Evolutionary conservation across 2,329 filamentous ascomycete genomes (phyloP).

Genomic region (Raffaelea albimanens): DNA sequence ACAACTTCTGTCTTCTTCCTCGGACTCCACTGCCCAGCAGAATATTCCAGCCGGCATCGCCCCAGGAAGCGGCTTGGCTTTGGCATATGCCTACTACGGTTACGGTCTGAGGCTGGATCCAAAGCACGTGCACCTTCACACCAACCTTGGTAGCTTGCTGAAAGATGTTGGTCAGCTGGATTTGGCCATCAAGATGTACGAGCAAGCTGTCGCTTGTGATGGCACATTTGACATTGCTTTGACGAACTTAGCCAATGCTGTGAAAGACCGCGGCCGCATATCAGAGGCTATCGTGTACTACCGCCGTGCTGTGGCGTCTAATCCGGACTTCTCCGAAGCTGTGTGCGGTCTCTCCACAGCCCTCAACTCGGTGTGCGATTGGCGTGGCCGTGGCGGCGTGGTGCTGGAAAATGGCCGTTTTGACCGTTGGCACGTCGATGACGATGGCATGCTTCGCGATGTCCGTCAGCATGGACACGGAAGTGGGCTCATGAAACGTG

Average conservation of each 20-base stretch:
- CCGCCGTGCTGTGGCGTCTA: constrained; percentile 79
- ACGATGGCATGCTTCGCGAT: constrained; percentile 72
- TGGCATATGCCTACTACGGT: constrained; percentile 90
- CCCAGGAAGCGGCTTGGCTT: constrained; percentile 75
- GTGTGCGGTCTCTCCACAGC: constrained; percentile 93
- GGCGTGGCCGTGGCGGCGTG: constrained; percentile 82
- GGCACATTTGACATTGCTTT: constrained; percentile 93
- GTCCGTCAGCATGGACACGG: constrained; percentile 48
- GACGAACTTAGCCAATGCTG: constrained; percentile 92
- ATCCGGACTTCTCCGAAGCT: constrained; percentile 91
- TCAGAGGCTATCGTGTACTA: constrained; percentile 90
- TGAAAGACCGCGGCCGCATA: constrained; percentile 91
- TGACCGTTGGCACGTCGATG: constrained; percentile 91
- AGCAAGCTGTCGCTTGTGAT: constrained; percentile 85
- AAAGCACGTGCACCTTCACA: constrained; percentile 91
- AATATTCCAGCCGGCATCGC: constrained; percentile 62
- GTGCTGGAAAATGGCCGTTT: constrained; percentile 61
- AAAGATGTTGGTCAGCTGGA: constrained; percentile 94
- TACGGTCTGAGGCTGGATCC: constrained; percentile 82
- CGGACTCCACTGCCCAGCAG: constrained; percentile 10
- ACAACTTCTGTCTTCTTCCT: constrained; percentile 1
- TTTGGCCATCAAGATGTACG: constrained; percentile 92
- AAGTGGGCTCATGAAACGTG: constrained; percentile 80
- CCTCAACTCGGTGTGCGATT: constrained; percentile 92
- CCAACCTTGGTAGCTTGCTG: constrained; percentile 86